phyloP scores from a whole-genome alignment of 2,329 filamentous ascomycete genomes.

The Fonsecaea multimorphosa region DNA sequence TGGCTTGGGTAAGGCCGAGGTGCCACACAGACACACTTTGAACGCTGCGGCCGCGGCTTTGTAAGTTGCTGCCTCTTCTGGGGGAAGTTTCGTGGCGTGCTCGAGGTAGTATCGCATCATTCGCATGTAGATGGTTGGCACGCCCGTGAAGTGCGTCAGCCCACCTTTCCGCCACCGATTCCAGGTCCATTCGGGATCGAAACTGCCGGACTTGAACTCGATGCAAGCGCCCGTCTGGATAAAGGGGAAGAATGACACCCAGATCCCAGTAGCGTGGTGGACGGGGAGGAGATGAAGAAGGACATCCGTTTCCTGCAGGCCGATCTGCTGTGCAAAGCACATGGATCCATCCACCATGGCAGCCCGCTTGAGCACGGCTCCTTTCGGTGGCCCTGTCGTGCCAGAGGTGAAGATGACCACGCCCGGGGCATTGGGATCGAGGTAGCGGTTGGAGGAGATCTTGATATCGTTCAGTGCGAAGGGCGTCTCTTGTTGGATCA shows the following conservation, averaged over 20 bases:
- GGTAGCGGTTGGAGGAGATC: slow-evolving; percentile 43
- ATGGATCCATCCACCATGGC: slow-evolving; percentile 41
- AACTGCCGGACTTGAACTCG: slow-evolving; percentile 51
- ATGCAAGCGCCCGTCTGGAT: slow-evolving; percentile 50
- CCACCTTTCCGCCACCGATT: slow-evolving; percentile 46
- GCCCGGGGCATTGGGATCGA: slow-evolving; percentile 44
- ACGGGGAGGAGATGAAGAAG: slow-evolving; percentile 46
- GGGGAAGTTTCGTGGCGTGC: slow-evolving; percentile 34
- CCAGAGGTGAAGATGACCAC: slow-evolving; percentile 43
- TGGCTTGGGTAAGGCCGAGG: slow-evolving; percentile 57
- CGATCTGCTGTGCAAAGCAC: slow-evolving; percentile 39
- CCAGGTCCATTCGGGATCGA: slow-evolving; percentile 49
- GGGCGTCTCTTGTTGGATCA: slow-evolving; percentile 32
- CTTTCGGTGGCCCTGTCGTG: slow-evolving; percentile 42
- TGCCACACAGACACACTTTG: slow-evolving; percentile 44
- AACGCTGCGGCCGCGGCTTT: slow-evolving; percentile 48
- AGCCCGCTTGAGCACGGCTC: slow-evolving; percentile 36
- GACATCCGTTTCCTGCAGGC: slow-evolving; percentile 42
- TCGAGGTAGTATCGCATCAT: slow-evolving; percentile 46
- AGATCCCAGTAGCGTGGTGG: slow-evolving; percentile 43
- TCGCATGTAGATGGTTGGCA: slow-evolving; percentile 54
- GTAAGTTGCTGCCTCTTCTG: slow-evolving; percentile 45
- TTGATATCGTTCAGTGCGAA: slow-evolving; percentile 34
- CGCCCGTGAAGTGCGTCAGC: slow-evolving; percentile 49
- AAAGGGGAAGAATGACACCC: slow-evolving; percentile 46